A percentile compares a stretch with the other conserved stretches of the same genome.
phyloP scores from a whole-genome alignment of 2,329 filamentous ascomycete genomes.

The Fusarium miscanthi region DNA sequence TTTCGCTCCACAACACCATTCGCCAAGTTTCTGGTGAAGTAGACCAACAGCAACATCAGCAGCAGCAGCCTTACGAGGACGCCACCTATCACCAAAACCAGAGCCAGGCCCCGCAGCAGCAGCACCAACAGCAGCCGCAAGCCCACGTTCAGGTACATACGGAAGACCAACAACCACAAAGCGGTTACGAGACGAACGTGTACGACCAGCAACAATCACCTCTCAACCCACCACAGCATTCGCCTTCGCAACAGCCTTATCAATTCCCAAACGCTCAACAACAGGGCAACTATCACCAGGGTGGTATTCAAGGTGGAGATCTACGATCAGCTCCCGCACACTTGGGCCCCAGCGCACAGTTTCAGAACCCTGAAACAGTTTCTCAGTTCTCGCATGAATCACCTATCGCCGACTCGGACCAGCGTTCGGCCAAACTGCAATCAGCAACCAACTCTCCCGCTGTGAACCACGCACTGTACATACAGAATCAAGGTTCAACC shows the following conservation, averaged over 20 bases:
- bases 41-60: slow-evolving; percentile 56
- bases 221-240: slow-evolving; percentile 35
- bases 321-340: slow-evolving; percentile 52
- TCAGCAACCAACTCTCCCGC: slow-evolving; percentile 58
- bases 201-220: slow-evolving; percentile 52
- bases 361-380: slow-evolving; percentile 67
- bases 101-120: slow-evolving; percentile 51
- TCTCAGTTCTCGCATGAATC: slow-evolving; percentile 74
- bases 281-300: slow-evolving; percentile 44
- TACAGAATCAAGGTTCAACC: slow-evolving; percentile 51
- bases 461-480: slow-evolving; percentile 53
- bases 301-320: slow-evolving; percentile 49
- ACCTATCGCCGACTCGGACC: slow-evolving; percentile 62
- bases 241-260: slow-evolving; percentile 37
- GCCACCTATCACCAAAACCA: slow-evolving; percentile 49
- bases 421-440: slow-evolving; percentile 54
- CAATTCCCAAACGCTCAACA: slow-evolving; percentile 50
- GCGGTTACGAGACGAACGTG: slow-evolving; percentile 49
- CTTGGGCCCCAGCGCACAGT: slow-evolving; percentile 47
- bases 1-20: slow-evolving; percentile 54
- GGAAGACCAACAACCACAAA: slow-evolving; percentile 50
- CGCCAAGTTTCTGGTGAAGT: slow-evolving; percentile 60
- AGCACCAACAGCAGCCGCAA: slow-evolving; percentile 23
- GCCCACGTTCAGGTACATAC: slow-evolving; percentile 33
- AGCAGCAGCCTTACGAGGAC: slow-evolving; percentile 59